phyloP scores from a whole-genome alignment of 495 filamentous ascomycete genomes.

The Aspergillus conjunctus region DNA sequence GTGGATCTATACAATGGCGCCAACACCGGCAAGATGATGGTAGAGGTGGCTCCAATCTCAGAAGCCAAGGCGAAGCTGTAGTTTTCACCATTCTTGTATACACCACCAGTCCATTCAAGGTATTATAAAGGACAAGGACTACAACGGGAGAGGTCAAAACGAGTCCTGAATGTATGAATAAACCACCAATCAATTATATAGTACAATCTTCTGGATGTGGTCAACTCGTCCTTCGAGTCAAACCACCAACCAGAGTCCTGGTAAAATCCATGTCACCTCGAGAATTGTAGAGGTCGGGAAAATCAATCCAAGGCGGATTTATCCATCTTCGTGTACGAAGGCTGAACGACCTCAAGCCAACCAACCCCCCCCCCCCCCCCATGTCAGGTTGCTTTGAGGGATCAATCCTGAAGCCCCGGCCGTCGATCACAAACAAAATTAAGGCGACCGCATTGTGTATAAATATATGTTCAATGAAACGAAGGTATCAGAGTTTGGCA shows the following conservation, averaged over 20 bases:
- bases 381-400: too few species aligned
- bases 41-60: slow-evolving; percentile 44
- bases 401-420: too few species aligned
- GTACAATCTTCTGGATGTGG: neutral
- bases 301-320: neutral
- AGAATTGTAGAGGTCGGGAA: neutral
- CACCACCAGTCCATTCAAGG: neutral
- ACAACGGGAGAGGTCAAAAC: neutral
- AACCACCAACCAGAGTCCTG: neutral
- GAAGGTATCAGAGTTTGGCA: neutral
- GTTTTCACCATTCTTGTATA: neutral
- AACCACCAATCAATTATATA: slow-evolving; percentile 1
- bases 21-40: slow-evolving; percentile 58
- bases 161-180: neutral
- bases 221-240: neutral
- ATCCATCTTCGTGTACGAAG: neutral
- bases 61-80: slow-evolving; percentile 42
- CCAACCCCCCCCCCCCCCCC: neutral
- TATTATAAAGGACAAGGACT: neutral
- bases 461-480: slow-evolving; percentile 11
- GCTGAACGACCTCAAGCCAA: neutral
- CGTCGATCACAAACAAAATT: neutral
- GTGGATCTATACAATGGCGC: slow-evolving; percentile 52
- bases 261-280: neutral
- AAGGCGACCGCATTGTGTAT: neutral